Evolutionary conservation across 116 monocot species (phyloP).

Genomic region (Zostera marina): DNA sequence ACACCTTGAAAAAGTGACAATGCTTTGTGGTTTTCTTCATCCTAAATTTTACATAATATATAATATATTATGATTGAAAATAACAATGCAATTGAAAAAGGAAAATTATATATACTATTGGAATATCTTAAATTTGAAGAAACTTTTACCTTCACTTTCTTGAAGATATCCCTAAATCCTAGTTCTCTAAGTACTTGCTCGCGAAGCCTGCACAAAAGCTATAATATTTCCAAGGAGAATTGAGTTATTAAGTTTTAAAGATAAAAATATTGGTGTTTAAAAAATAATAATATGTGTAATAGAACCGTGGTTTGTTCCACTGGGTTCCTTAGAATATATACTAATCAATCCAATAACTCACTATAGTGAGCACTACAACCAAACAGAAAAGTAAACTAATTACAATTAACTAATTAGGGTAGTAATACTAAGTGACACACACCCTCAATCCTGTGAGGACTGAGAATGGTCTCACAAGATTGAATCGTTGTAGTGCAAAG

Average conservation of each 20-base stretch:
- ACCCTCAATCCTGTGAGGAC: too few relatives aligned
- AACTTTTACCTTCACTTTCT: conserved; percentile 81
- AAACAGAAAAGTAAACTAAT: too few relatives aligned
- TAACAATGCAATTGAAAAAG: not conserved
- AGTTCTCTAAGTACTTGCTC: conserved; percentile 84
- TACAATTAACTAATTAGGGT: too few relatives aligned
- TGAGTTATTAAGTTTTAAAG: not conserved
- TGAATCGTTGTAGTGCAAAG: too few relatives aligned
- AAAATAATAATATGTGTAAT: too few relatives aligned
- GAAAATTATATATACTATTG: not conserved
- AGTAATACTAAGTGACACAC: too few relatives aligned
- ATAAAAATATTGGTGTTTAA: too few relatives aligned
- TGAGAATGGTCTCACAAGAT: too few relatives aligned
- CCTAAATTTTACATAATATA: conserved; percentile 24
- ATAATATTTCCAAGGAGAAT: conserved; percentile 10
- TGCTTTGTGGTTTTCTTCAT: conserved; percentile 96
- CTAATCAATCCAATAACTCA: too few relatives aligned
- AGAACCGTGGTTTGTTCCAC: too few relatives aligned
- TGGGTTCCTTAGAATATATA: too few relatives aligned
- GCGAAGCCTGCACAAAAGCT: conserved; percentile 90
- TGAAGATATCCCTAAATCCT: conserved; percentile 93
- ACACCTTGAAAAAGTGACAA: conserved; percentile 71
- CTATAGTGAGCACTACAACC: too few relatives aligned
- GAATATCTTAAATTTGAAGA: not conserved
- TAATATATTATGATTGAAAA: not conserved